Evolutionary conservation across 2,329 filamentous ascomycete genomes (phyloP).

Genomic region (Apiospora koreana): DNA sequence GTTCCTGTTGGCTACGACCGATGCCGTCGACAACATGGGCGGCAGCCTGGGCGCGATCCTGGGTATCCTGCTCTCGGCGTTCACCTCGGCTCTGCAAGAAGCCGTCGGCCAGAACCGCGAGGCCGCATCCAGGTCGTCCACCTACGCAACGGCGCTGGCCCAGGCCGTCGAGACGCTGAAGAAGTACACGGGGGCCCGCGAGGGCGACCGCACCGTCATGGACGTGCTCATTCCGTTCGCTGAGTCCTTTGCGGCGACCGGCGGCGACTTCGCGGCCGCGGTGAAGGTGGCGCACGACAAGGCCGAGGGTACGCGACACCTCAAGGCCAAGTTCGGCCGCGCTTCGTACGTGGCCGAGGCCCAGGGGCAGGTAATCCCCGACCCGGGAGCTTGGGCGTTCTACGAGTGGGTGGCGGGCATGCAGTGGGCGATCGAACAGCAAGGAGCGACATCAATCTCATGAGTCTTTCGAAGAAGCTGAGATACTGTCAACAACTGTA

Average conservation of each 20-base stretch:
- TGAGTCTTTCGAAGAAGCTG: neutral
- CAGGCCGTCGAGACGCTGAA: conserved; percentile 25
- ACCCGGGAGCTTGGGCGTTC: conserved; percentile 34
- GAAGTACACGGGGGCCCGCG: conserved; percentile 27
- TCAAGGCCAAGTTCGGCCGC: conserved; percentile 30
- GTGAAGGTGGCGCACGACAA: conserved; percentile 35
- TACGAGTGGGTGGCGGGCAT: conserved; percentile 26
- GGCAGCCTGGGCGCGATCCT: conserved; percentile 37
- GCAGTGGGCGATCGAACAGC: conserved; percentile 13
- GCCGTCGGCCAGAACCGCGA: neutral
- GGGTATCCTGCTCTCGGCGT: conserved; percentile 31
- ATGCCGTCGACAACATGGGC: conserved; percentile 38
- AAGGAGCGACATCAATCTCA: neutral
- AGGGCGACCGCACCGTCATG: conserved; percentile 29
- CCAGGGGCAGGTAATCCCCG: conserved; percentile 28
- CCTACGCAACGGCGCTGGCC: conserved; percentile 23
- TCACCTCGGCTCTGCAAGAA: conserved; percentile 21
- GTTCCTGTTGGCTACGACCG: conserved; percentile 29
- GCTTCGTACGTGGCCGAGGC: conserved; percentile 32
- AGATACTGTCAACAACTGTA: neutral
- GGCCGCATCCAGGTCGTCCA: neutral
- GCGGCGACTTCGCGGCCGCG: conserved; percentile 34
- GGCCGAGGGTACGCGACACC: conserved; percentile 28
- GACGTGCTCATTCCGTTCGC: conserved; percentile 24
- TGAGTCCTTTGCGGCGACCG: conserved; percentile 18